Conservation (phyloP, 2,329 filamentous ascomycete genomes). For the Domatiomyces catenatus region DNA sequence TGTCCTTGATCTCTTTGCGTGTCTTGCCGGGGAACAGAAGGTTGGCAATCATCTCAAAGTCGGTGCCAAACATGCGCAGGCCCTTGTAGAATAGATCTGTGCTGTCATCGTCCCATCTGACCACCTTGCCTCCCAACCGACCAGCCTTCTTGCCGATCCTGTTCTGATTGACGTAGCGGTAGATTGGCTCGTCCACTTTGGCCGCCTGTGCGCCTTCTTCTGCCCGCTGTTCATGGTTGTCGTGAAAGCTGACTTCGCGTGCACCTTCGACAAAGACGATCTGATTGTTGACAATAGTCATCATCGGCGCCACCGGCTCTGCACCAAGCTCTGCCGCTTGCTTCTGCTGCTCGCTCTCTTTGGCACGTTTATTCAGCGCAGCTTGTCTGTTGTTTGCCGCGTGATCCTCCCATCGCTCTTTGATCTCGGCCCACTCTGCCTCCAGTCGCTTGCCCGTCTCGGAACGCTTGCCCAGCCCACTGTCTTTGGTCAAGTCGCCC, state of each 20-base stretch:
- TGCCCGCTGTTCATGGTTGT: constrained; percentile 30
- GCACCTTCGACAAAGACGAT: constrained; percentile 40
- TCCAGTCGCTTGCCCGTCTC: constrained; percentile 42
- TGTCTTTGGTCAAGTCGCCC: constrained; percentile 40
- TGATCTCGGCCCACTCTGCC: constrained; percentile 41
- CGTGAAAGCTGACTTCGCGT: constrained; percentile 40
- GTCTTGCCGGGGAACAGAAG: constrained; percentile 45
- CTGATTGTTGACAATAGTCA: constrained; percentile 42
- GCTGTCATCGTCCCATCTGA: constrained; percentile 42
- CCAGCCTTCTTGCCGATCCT: constrained; percentile 35
- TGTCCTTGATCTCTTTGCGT: constrained; percentile 47
- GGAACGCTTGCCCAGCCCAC: constrained; percentile 40
- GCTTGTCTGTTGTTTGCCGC: background rate
- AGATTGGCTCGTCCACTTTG: constrained; percentile 30
- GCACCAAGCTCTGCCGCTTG: constrained; percentile 17
- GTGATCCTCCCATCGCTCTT: constrained; percentile 24
- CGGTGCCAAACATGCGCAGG: constrained; percentile 47
- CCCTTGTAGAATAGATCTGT: constrained; percentile 49
- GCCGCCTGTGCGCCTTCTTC: constrained; percentile 32
- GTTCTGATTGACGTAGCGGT: constrained; percentile 31
- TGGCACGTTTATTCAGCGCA: constrained; percentile 7
- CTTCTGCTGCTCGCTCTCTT: constrained; percentile 21
- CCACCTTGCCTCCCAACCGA: constrained; percentile 31
- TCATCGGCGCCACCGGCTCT: constrained; percentile 27
- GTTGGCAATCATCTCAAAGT: constrained; percentile 46